A percentile compares a stretch with the other conserved stretches of the same genome.
phyloP scores from a whole-genome alignment of 257 asterid genomes.

The Solanum commersonii region DNA sequence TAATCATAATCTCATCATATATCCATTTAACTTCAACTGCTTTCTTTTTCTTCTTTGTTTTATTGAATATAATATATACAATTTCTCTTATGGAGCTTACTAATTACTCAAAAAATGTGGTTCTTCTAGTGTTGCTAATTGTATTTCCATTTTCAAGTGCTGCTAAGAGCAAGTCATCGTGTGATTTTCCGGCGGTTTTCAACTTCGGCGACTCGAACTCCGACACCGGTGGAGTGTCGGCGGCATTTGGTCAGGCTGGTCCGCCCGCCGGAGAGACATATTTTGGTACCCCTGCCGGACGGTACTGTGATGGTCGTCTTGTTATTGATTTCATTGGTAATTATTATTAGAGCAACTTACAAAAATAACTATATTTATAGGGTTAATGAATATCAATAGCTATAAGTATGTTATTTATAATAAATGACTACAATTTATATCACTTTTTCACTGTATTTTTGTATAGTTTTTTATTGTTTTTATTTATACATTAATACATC shows the following conservation, averaged over 20 bases:
- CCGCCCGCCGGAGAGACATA: slow-evolving; percentile 75
- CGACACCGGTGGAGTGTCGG: slow-evolving; percentile 95
- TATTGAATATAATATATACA: background rate
- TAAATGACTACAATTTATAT: too few species aligned
- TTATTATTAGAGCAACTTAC: too few species aligned
- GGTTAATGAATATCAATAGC: too few species aligned
- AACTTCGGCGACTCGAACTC: slow-evolving; percentile 94
- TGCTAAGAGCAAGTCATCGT: background rate
- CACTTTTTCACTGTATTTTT: too few species aligned
- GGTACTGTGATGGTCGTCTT: slow-evolving; percentile 72
- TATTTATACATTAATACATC: too few species aligned
- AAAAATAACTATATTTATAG: too few species aligned
- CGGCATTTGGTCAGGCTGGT: slow-evolving; percentile 82
- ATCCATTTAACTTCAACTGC: background rate
- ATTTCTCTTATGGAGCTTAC: background rate
- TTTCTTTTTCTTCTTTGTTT: background rate
- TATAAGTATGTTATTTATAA: too few species aligned
- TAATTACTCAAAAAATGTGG: background rate
- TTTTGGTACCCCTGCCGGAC: slow-evolving; percentile 71
- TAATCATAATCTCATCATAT: background rate
- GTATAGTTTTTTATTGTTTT: too few species aligned
- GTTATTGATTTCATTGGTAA: slow-evolving; percentile 59
- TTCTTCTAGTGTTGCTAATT: background rate
- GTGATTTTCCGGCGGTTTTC: slow-evolving; percentile 71
- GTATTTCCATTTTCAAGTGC: background rate